Base-by-base conservation (phyloP, 495 filamentous ascomycete species). In the Bacidia rubella region DNA sequence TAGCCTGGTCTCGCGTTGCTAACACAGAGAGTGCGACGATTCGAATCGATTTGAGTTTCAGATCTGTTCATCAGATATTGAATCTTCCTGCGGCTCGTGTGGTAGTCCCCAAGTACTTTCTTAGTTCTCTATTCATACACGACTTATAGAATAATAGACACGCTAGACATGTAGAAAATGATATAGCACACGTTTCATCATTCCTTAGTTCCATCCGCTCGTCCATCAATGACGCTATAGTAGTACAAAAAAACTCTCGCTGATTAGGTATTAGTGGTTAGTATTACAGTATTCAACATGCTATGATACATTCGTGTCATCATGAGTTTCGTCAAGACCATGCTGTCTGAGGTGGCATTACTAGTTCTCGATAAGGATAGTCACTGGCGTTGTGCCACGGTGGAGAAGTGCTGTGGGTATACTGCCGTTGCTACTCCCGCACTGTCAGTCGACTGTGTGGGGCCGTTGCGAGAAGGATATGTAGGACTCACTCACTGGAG, bases 321-420 rank as follows among this genome's bases (percentile, higher is more conserved):
- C 47, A 25, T 50, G 24, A 12, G 15, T 24, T 10, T 39, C 41
- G 20, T 44, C 47, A 58, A 38, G 43, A 47, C 40, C 56, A 54
- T 41, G 52, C 21, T 40, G 38, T 41, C 39, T 43, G 52, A 19
- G 56, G 39, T 12, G 49, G 52, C 22, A 51, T 39, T 2, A n/a
- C 47, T 46, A 54, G 21, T 29, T 58, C 56, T 21, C 51, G 53
- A 29, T 41, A 51, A 17, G 46, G 23, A 26, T 29, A 19, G n/a
- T 11, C 43, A 27, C 46, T 44, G 25, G 47, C 42, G 25, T 38
- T 51, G 22, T 22, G 3, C 56, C 56, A 58, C 22, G 52, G 27
- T 23, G 56, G 56, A 51, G 56, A 51, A 7, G 44, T 35, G 10
- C 20, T 51, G 12, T 46, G 22, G 7, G 42, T 46, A 40, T 54